Conservation (phyloP, 208 protist genomes). For the Wallacemonas sp. region DNA sequence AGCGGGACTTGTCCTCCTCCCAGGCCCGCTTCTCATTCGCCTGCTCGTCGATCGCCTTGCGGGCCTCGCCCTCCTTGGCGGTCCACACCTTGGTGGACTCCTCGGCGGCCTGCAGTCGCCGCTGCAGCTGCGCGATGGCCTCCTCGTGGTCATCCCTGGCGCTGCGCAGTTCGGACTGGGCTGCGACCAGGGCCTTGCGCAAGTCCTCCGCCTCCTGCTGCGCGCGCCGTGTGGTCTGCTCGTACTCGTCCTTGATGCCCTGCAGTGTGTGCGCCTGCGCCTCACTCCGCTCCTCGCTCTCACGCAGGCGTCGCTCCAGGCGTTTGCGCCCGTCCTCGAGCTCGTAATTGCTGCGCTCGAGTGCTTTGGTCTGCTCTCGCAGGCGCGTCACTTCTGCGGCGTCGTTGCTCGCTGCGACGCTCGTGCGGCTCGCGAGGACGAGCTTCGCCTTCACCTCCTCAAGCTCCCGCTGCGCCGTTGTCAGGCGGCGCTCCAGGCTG, state of each 20-base stretch:
- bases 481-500: conserved; percentile 35
- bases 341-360: conserved; percentile 40
- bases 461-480: conserved; percentile 47
- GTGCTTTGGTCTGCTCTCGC: conserved; percentile 58
- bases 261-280: conserved; percentile 45
- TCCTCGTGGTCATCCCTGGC: conserved; percentile 41
- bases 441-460: conserved; percentile 53
- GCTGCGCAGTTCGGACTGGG: conserved; percentile 32
- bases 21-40: conserved; percentile 37
- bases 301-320: conserved; percentile 49
- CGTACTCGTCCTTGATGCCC: conserved; percentile 44
- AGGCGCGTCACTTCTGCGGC: conserved; percentile 24
- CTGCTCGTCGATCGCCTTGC: conserved; percentile 37
- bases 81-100: conserved; percentile 27
- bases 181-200: conserved; percentile 38
- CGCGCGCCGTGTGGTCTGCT: conserved; percentile 24
- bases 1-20: conserved; percentile 42
- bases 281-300: conserved; percentile 44
- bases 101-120: conserved; percentile 30
- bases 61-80: conserved; percentile 32
- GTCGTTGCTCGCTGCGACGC: conserved; percentile 18
- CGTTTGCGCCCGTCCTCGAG: conserved; percentile 42
- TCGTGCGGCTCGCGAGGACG: conserved; percentile 16
- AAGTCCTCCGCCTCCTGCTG: conserved; percentile 48
- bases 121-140: conserved; percentile 41